These are phyloP conservation scores for Backusella tarrabulga DNA, from an alignment of 192 early-diverging fungal genomes.

Conservation along the genomic window DNA sequence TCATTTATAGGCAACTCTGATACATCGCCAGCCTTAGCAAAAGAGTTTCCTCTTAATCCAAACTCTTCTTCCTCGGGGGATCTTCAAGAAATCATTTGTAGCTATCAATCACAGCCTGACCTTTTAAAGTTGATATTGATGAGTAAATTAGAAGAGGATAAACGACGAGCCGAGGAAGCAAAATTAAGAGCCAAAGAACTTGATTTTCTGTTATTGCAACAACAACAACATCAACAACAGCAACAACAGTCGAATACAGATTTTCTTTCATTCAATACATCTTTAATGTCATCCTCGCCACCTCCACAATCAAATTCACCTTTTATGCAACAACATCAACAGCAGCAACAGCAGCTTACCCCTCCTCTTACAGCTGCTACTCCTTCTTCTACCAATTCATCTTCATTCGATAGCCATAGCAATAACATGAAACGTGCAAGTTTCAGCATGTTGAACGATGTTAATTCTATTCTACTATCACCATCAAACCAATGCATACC, in stretches of 20 bases:
- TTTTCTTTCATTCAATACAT: neutral
- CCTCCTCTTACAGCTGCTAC: conserved; percentile 13
- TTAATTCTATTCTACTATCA: neutral
- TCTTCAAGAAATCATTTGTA: conserved; percentile 47
- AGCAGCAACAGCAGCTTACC: conserved; percentile 4
- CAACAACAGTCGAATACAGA: neutral
- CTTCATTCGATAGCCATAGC: neutral
- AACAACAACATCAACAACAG: neutral
- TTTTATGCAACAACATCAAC: conserved; percentile 1
- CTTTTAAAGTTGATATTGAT: conserved; percentile 50
- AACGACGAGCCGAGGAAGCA: conserved; percentile 54
- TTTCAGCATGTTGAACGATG: neutral
- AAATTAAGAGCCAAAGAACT: conserved; percentile 37
- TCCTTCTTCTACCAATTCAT: conserved; percentile 6
- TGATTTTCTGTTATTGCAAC: neutral
- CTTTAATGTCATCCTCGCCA: neutral
- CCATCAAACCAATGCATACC: conserved; percentile 3
- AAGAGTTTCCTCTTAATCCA: neutral
- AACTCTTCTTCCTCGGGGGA: conserved; percentile 34
- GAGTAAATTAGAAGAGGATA: conserved; percentile 56
- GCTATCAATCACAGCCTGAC: conserved; percentile 48
- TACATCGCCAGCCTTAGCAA: neutral
- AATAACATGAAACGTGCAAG: neutral
- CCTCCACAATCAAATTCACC: neutral
- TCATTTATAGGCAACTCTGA: neutral